A percentile compares a stretch with the other conserved stretches of the same genome.
Evolutionary conservation across 2,329 filamentous ascomycete species (phyloP).

Genomic region (Helicocarpus griseus): DNA sequence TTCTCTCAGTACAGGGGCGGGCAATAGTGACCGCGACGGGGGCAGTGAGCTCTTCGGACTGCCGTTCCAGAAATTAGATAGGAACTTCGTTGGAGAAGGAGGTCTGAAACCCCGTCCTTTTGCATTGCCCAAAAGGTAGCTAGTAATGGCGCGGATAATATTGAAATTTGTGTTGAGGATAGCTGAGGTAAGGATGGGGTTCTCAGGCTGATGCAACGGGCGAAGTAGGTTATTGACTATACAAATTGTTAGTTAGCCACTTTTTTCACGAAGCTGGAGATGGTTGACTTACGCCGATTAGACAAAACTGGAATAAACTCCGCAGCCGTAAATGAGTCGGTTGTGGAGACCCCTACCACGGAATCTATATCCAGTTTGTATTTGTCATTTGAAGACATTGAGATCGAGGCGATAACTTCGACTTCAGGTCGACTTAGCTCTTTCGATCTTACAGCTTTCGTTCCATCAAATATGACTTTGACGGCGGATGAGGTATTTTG

Average conservation of each 20-base stretch:
- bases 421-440: constrained; percentile 24
- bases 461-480: constrained; percentile 28
- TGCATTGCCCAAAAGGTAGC: constrained; percentile 54
- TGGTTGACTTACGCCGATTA: constrained; percentile 55
- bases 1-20: constrained; percentile 30
- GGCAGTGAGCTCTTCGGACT: constrained; percentile 26
- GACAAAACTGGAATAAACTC: constrained; percentile 67
- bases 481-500: constrained; percentile 35
- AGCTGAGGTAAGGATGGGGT: constrained; percentile 43
- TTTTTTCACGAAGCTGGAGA: neutral
- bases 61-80: constrained; percentile 69
- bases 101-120: constrained; percentile 57
- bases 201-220: constrained; percentile 55
- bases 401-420: constrained; percentile 56
- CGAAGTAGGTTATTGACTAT: constrained; percentile 64
- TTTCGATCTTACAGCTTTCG: constrained; percentile 19
- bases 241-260: neutral
- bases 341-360: constrained; percentile 59
- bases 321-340: constrained; percentile 61
- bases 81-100: constrained; percentile 80
- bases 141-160: constrained; percentile 59
- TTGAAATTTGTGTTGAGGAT: constrained; percentile 71
- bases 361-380: constrained; percentile 53
- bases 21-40: constrained; percentile 25
- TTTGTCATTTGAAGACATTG: constrained; percentile 53